Percentiles rank a stretch among this genome's conserved stretches.
phyloP scores from a whole-genome alignment of 2,329 filamentous ascomycete species.

The Talaromyces sp. region DNA sequence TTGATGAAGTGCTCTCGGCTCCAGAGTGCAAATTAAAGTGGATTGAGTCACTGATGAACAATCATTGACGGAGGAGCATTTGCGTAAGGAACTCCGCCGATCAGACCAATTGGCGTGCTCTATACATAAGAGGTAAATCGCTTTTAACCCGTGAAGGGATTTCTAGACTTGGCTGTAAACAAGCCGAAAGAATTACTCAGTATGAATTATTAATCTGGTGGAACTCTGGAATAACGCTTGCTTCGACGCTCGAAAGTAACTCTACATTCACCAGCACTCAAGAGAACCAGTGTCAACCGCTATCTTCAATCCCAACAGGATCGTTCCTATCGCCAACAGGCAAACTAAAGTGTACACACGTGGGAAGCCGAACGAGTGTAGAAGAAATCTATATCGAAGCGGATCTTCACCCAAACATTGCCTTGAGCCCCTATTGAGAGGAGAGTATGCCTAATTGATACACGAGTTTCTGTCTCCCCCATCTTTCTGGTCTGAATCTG shows the following conservation, averaged over 20 bases:
- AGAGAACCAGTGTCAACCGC: not conserved
- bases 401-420: conserved; percentile 29
- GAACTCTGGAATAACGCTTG: not conserved
- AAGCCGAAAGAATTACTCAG: not conserved
- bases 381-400: conserved; percentile 25
- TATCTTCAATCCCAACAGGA: not conserved
- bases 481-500: conserved; percentile 25
- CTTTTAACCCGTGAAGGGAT: not conserved
- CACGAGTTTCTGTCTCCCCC: conserved; percentile 25
- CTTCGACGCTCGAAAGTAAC: not conserved
- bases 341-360: not conserved
- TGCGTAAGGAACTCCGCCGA: not conserved
- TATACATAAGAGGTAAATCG: too few relatives aligned
- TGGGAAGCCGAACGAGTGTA: conserved; percentile 22
- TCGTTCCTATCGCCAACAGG: not conserved
- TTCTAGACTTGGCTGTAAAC: not conserved
- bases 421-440: conserved; percentile 28
- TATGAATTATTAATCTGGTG: too few relatives aligned
- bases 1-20: not conserved
- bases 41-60: not conserved
- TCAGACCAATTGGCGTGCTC: not conserved
- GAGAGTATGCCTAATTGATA: conserved; percentile 29
- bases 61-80: not conserved
- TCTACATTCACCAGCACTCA: not conserved
- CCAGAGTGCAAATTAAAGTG: not conserved